A percentile compares a stretch with the other conserved stretches of the same genome.
phyloP scores from a whole-genome alignment of 164 flowering plant species.

The Liquidambar formosana region DNA sequence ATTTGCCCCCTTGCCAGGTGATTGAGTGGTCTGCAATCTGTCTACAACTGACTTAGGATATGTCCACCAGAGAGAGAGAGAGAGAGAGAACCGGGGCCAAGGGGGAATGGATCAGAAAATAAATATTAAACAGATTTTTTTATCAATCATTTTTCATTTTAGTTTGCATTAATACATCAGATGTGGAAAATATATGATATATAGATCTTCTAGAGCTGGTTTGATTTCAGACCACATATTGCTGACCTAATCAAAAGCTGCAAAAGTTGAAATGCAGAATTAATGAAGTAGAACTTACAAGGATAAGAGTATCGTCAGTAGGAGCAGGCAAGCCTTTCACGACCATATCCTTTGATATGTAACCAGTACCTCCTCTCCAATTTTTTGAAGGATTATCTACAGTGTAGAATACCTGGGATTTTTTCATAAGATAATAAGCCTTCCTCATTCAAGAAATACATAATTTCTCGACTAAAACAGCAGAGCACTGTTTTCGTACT shows the following conservation, averaged over 20 bases:
- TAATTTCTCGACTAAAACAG: not conserved
- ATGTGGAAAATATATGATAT: not conserved
- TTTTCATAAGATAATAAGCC: not conserved
- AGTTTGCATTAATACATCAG: not conserved
- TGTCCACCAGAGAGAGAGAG: too few species aligned
- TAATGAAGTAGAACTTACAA: conserved; percentile 53
- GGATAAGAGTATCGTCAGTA: conserved; percentile 74
- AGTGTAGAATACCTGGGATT: conserved; percentile 75
- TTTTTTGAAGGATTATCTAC: conserved; percentile 86
- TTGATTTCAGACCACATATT: not conserved
- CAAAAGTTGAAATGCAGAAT: not conserved
- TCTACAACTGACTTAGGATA: too few species aligned
- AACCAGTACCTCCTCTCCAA: conserved; percentile 93
- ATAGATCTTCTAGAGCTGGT: not conserved
- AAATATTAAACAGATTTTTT: not conserved
- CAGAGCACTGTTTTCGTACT: not conserved
- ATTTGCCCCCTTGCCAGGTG: too few species aligned
- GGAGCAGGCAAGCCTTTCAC: conserved; percentile 91
- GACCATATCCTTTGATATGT: conserved; percentile 76
- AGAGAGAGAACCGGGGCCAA: not conserved
- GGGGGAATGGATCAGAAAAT: not conserved
- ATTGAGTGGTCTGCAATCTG: too few species aligned
- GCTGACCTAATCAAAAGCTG: not conserved
- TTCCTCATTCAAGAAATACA: not conserved
- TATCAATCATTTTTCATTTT: not conserved